Evolutionary conservation across 2,329 filamentous ascomycete genomes (phyloP).

Genomic region (Xylaria sp.): DNA sequence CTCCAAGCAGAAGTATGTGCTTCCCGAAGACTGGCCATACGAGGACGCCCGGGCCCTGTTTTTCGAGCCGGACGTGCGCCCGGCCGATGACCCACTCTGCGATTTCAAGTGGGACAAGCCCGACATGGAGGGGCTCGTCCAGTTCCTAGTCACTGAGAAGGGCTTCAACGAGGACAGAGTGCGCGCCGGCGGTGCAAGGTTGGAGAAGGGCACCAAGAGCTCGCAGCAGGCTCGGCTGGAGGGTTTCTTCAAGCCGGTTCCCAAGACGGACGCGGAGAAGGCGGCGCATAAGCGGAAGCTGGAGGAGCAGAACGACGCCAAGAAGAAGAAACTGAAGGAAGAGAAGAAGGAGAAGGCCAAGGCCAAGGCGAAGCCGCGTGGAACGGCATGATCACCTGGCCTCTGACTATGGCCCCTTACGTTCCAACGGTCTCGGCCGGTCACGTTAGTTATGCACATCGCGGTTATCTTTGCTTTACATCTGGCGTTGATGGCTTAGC

Average conservation of each 20-base stretch:
- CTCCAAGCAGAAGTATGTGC: conserved; percentile 74
- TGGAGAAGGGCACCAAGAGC: conserved; percentile 89
- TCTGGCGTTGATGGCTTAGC: conserved; percentile 28
- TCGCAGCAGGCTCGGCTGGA: conserved; percentile 90
- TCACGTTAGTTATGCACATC: conserved; percentile 1
- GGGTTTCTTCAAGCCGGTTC: conserved; percentile 93
- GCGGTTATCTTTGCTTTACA: conserved; percentile 12
- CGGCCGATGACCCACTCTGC: conserved; percentile 81
- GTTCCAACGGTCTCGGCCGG: not conserved
- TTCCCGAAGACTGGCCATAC: conserved; percentile 98
- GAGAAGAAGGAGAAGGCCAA: conserved; percentile 96
- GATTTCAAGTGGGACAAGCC: conserved; percentile 98
- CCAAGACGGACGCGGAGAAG: conserved; percentile 86
- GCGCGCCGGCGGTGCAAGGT: conserved; percentile 71
- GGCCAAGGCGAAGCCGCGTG: conserved; percentile 82
- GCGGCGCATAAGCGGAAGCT: conserved; percentile 87
- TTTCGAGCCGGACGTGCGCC: conserved; percentile 84
- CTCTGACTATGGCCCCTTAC: not conserved
- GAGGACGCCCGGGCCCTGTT: conserved; percentile 90
- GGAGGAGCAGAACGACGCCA: conserved; percentile 87
- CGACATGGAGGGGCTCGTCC: conserved; percentile 84
- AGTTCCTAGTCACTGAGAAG: conserved; percentile 91
- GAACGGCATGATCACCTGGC: conserved; percentile 34
- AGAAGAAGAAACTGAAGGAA: conserved; percentile 93
- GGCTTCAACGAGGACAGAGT: conserved; percentile 97